Percentiles rank a stretch among this genome's conserved stretches.
These are phyloP conservation scores for Aspergillus ochraceus DNA, from an alignment of 2,329 filamentous ascomycete species.

Conservation along the genomic window DNA sequence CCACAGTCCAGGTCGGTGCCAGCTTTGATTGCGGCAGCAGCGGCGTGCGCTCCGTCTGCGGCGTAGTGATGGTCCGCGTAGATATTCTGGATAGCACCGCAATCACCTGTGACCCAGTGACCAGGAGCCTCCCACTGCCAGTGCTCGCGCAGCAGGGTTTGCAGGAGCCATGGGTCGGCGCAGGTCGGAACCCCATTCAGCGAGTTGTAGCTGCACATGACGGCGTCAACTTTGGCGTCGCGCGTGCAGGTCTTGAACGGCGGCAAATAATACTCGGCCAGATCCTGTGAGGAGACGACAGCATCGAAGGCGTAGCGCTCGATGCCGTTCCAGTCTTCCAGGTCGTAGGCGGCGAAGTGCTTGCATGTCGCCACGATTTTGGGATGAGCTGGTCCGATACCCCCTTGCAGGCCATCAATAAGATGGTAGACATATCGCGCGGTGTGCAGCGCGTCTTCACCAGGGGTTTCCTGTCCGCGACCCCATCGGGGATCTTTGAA, in stretches of 20 bases:
- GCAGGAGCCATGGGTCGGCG: conserved; percentile 59
- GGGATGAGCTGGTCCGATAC: conserved; percentile 25
- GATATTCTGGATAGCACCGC: conserved; percentile 60
- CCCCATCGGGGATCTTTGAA: conserved; percentile 64
- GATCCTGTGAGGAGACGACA: conserved; percentile 50
- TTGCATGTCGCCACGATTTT: conserved; percentile 57
- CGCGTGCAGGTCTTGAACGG: conserved; percentile 63
- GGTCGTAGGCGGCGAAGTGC: conserved; percentile 57
- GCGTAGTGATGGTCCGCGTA: conserved; percentile 53
- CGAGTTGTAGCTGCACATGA: conserved; percentile 63
- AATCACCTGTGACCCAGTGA: conserved; percentile 64
- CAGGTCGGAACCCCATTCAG: conserved; percentile 65
- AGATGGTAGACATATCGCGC: conserved; percentile 16
- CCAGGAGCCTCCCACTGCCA: conserved; percentile 62
- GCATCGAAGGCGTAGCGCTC: conserved; percentile 20
- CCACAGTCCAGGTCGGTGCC: conserved; percentile 54
- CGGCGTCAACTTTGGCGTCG: conserved; percentile 55
- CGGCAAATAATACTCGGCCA: conserved; percentile 65
- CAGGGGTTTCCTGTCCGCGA: conserved; percentile 58
- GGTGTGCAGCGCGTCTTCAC: conserved; percentile 50
- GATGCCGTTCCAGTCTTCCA: conserved; percentile 51
- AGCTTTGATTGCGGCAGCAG: conserved; percentile 47
- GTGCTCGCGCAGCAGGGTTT: conserved; percentile 61
- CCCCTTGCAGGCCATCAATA: conserved; percentile 48
- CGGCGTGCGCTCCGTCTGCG: conserved; percentile 42